Percentiles rank a stretch among this genome's conserved stretches.
These are phyloP conservation scores for Eragrostis nindensis DNA, from an alignment of 176 grass and related monocot species.

Conservation along the genomic window DNA sequence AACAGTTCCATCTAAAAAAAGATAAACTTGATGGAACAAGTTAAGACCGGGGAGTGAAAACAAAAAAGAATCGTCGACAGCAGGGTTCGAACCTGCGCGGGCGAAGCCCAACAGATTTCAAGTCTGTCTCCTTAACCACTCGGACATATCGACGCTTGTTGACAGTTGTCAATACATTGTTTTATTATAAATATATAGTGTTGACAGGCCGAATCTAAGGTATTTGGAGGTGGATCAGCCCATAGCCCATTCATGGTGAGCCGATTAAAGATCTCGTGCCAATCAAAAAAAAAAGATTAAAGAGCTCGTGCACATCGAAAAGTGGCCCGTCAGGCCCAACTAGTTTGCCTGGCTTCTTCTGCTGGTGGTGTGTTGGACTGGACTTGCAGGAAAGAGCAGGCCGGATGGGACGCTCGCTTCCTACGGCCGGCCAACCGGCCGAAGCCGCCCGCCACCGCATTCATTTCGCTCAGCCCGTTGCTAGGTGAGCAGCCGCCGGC, in stretches of 20 bases:
- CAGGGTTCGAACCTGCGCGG: conserved; percentile 98
- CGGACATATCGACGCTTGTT: conserved; percentile 68
- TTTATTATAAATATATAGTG: no score
- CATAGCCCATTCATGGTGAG: no score
- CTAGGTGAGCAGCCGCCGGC: conserved; percentile 20
- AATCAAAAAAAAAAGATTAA: no score
- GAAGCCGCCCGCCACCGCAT: neutral
- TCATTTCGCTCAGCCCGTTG: neutral
- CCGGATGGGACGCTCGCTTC: no score
- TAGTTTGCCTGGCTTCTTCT: neutral
- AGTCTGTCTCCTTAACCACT: conserved; percentile 99
- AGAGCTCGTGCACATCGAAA: neutral
- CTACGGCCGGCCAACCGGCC: neutral
- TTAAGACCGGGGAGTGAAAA: no score
- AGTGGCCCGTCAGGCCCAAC: neutral
- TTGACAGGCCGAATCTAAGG: neutral
- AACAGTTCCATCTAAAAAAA: neutral
- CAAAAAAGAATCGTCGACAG: conserved; percentile 57
- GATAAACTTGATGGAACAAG: neutral
- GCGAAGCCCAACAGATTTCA: conserved; percentile 89
- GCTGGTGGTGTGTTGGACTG: no score
- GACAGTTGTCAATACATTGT: no score
- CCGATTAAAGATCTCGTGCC: no score
- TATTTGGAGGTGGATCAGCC: neutral
- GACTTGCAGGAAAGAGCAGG: no score